phyloP scores from a whole-genome alignment of 106 monocot genomes.

The Allium fistulosum region DNA sequence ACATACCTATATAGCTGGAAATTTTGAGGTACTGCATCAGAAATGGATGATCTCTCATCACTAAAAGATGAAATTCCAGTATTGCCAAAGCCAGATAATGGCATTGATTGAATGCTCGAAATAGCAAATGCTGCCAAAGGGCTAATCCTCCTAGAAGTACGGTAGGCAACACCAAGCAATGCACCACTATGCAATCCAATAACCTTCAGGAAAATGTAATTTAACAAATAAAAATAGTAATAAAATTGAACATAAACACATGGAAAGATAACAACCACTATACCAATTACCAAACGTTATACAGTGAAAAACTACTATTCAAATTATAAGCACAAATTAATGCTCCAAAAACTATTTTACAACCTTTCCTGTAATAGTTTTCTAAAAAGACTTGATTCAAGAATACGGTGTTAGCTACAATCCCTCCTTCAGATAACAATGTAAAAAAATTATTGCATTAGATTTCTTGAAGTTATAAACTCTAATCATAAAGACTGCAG shows the following conservation, averaged over 20 bases:
- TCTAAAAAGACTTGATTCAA: too few relatives aligned
- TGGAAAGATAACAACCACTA: too few relatives aligned
- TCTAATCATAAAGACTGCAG: background rate
- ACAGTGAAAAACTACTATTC: too few relatives aligned
- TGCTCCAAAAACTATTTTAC: too few relatives aligned
- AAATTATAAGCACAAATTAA: too few relatives aligned
- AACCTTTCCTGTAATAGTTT: too few relatives aligned
- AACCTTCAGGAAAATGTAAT: constrained; percentile 41
- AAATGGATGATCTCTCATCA: constrained; percentile 59
- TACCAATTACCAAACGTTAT: too few relatives aligned
- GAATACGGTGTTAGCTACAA: background rate
- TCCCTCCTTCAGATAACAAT: background rate
- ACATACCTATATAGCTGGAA: constrained; percentile 89
- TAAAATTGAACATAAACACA: background rate
- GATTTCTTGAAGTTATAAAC: background rate
- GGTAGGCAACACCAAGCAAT: constrained; percentile 92
- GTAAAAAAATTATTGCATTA: too few relatives aligned
- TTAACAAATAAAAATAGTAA: constrained; percentile 8
- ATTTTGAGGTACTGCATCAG: constrained; percentile 80
- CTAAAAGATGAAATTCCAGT: constrained; percentile 75
- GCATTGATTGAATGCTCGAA: constrained; percentile 85
- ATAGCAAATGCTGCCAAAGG: constrained; percentile 71
- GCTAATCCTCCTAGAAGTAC: constrained; percentile 75
- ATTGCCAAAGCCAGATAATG: constrained; percentile 85
- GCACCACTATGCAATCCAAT: constrained; percentile 96